Percentiles rank a stretch among this genome's conserved stretches.
Conservation (phyloP, 805 yeast genomes). For the Schizosaccharomyces cryophilus region DNA sequence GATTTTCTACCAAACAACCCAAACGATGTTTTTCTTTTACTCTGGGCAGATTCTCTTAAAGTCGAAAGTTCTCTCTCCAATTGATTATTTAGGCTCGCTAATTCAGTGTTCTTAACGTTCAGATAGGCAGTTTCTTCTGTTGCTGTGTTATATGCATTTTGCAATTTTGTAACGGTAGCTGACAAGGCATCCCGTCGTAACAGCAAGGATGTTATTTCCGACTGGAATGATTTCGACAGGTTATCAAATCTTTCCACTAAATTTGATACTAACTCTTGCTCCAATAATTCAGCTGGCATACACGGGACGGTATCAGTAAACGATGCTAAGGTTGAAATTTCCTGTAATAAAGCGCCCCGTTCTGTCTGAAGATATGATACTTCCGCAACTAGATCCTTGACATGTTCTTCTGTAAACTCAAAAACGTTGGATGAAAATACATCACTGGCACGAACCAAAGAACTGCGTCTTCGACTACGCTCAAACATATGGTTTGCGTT, state of each 20-base stretch:
- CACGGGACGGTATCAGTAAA: not conserved
- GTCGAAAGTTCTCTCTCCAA: slow-evolving; percentile 13
- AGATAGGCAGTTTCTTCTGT: slow-evolving; percentile 15
- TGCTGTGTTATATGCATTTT: slow-evolving; percentile 4
- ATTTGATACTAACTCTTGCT: not conserved
- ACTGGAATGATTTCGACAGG: not conserved
- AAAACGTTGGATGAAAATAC: not conserved
- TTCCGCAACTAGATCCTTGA: not conserved
- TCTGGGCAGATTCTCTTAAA: not conserved
- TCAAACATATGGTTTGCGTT: not conserved
- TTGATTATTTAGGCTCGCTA: slow-evolving; percentile 17
- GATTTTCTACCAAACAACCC: not conserved
- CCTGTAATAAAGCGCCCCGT: not conserved
- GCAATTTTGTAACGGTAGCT: not conserved
- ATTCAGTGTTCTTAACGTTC: slow-evolving; percentile 15
- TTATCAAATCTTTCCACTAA: not conserved
- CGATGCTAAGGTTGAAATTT: not conserved
- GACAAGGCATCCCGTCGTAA: not conserved
- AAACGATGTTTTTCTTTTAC: not conserved
- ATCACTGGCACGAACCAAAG: not conserved
- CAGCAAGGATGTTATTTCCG: not conserved
- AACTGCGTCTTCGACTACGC: not conserved
- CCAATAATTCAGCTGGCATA: not conserved
- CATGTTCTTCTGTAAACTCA: not conserved
- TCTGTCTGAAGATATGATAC: not conserved